A percentile compares a stretch with the other conserved stretches of the same genome.
These are phyloP conservation scores for Fusarium coicis DNA, from an alignment of 2,329 filamentous ascomycete genomes.

Conservation along the genomic window DNA sequence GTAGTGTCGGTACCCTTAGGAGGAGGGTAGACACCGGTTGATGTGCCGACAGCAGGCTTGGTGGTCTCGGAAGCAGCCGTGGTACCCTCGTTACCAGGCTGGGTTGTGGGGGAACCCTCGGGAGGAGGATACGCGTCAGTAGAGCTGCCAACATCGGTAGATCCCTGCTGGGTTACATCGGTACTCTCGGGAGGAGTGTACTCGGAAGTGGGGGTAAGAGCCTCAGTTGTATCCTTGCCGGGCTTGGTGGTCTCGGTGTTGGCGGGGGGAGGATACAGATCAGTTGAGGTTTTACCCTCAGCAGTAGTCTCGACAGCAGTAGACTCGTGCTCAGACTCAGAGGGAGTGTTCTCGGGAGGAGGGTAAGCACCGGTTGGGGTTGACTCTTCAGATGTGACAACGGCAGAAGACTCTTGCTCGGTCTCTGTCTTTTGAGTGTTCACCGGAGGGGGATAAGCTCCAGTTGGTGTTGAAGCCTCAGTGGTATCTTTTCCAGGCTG, in stretches of 20 bases:
- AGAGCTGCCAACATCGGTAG: slow-evolving; percentile 10
- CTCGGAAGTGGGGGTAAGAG: slow-evolving; percentile 17
- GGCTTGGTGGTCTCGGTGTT: slow-evolving; percentile 14
- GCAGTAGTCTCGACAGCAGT: background rate
- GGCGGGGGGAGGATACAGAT: slow-evolving; percentile 18
- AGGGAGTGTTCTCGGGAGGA: background rate
- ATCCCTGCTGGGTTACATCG: slow-evolving; percentile 18
- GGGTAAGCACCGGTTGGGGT: background rate
- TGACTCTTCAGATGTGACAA: background rate
- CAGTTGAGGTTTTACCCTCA: slow-evolving; percentile 4
- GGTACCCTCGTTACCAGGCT: background rate
- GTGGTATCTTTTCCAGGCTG: slow-evolving; percentile 6
- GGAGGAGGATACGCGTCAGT: slow-evolving; percentile 19
- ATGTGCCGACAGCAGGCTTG: background rate
- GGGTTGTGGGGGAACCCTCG: slow-evolving; percentile 3
- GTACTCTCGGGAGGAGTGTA: slow-evolving; percentile 12
- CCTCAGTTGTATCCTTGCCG: slow-evolving; percentile 15
- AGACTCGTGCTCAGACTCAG: background rate
- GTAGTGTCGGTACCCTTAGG: background rate
- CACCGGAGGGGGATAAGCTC: background rate
- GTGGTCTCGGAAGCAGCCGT: slow-evolving; percentile 16
- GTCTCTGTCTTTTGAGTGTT: background rate
- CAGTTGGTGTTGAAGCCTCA: background rate
- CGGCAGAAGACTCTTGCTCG: background rate
- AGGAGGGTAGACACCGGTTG: background rate